phyloP scores from a whole-genome alignment of 169 alveolate genomes.

The Theileria parva region DNA sequence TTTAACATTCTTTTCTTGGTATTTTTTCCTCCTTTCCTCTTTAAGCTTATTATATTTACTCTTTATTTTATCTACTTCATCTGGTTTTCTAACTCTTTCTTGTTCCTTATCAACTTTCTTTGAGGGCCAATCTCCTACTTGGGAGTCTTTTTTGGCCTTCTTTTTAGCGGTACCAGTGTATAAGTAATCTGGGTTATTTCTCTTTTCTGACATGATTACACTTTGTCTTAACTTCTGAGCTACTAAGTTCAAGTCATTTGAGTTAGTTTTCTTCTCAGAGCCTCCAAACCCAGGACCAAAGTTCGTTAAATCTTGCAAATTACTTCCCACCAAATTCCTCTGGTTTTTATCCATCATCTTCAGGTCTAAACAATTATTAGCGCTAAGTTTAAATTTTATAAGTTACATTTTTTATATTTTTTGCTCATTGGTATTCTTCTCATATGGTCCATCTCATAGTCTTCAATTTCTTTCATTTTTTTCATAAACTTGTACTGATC shows the following conservation, averaged over 20 bases:
- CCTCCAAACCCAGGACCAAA: neutral
- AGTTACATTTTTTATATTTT: conserved; percentile 43
- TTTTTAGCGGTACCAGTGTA: neutral
- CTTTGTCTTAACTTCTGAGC: conserved; percentile 58
- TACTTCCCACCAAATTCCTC: conserved; percentile 1
- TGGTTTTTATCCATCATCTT: conserved; percentile 13
- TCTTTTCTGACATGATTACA: conserved; percentile 48
- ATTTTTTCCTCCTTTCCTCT: conserved; percentile 8
- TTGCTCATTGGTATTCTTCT: conserved; percentile 57
- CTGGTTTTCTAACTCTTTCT: conserved; percentile 2
- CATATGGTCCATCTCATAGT: conserved; percentile 63
- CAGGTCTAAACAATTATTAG: conserved; percentile 13
- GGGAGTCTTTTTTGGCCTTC: neutral
- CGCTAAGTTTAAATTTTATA: neutral
- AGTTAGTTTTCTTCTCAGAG: neutral
- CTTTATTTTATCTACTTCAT: conserved; percentile 24
- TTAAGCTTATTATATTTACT: conserved; percentile 7
- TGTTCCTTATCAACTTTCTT: conserved; percentile 31
- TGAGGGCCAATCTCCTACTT: neutral
- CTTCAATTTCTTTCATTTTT: conserved; percentile 44
- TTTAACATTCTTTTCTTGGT: conserved; percentile 1
- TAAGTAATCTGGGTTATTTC: conserved; percentile 17
- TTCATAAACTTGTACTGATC: conserved; percentile 35
- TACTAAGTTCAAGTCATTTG: conserved; percentile 40
- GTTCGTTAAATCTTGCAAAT: conserved; percentile 8